Evolutionary conservation across 495 filamentous ascomycete species (phyloP).

Genomic region (Chlorociboria aeruginascens): DNA sequence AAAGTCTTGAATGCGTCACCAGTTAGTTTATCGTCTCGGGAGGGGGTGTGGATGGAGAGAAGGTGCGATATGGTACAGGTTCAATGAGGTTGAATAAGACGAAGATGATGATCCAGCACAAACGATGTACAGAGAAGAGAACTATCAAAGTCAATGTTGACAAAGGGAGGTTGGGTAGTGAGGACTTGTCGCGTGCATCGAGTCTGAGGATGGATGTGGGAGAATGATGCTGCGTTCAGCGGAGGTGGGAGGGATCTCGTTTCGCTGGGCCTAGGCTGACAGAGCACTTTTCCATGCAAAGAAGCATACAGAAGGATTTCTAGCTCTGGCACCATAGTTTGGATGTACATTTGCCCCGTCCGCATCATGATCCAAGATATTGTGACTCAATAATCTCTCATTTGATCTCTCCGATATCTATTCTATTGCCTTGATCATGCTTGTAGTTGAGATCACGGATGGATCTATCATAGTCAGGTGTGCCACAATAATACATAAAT

Average conservation of each 20-base stretch:
- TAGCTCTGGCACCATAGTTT: no score
- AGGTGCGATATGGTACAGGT: not conserved
- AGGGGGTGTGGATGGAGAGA: not conserved
- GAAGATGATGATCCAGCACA: not conserved
- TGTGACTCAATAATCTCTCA: no score
- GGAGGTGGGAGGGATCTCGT: not conserved
- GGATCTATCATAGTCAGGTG: no score
- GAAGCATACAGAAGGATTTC: not conserved
- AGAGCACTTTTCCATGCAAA: not conserved
- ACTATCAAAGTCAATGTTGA: constrained; percentile 8
- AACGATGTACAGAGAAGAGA: constrained; percentile 6
- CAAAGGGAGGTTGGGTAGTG: constrained; percentile 13
- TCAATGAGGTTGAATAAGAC: constrained; percentile 1
- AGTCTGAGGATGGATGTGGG: not conserved
- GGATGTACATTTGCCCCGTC: no score
- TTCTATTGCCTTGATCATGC: no score
- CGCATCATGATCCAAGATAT: no score
- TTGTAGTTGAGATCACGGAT: no score
- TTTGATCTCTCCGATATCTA: no score
- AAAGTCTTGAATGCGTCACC: not conserved
- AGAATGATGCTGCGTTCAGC: not conserved
- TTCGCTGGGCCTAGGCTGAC: not conserved
- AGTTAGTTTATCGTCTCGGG: not conserved
- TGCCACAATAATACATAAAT: no score
- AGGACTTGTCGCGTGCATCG: constrained; percentile 4